These are phyloP conservation scores for Neofusicoccum kwambonambiense DNA, from an alignment of 2,329 filamentous ascomycete species.

Conservation along the genomic window DNA sequence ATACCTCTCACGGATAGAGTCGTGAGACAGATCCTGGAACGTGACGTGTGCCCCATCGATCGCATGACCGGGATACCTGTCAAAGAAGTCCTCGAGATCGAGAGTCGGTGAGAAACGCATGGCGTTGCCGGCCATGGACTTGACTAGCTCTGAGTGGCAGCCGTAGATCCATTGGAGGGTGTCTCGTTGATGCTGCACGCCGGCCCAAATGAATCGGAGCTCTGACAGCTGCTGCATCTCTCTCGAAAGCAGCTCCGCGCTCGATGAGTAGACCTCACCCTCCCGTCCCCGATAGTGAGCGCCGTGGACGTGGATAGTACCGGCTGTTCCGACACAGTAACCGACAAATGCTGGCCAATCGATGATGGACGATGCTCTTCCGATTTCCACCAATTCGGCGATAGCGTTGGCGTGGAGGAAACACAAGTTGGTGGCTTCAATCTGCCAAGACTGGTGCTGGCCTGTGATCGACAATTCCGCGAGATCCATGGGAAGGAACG, in stretches of 20 bases:
- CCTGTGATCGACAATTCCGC: conserved; percentile 75
- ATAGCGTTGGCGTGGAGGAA: conserved; percentile 86
- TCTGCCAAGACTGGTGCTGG: conserved; percentile 90
- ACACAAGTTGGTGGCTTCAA: conserved; percentile 84
- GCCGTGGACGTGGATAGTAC: conserved; percentile 84
- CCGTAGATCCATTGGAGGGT: conserved; percentile 74
- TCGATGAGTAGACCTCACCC: conserved; percentile 63
- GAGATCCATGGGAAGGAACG: conserved; percentile 81
- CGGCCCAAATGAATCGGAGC: conserved; percentile 72
- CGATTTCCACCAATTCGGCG: conserved; percentile 72
- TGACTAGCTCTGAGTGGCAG: conserved; percentile 78
- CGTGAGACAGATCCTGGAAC: conserved; percentile 64
- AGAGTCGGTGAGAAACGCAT: conserved; percentile 77
- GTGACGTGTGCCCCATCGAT: conserved; percentile 76
- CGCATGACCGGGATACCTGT: conserved; percentile 69
- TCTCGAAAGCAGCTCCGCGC: conserved; percentile 68
- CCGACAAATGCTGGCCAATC: conserved; percentile 87
- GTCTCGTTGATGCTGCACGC: conserved; percentile 76
- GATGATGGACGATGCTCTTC: conserved; percentile 69
- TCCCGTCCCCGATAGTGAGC: conserved; percentile 70
- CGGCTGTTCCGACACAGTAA: conserved; percentile 82
- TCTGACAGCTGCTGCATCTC: conserved; percentile 80
- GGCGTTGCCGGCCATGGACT: conserved; percentile 64
- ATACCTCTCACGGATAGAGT: conserved; percentile 59
- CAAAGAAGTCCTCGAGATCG: conserved; percentile 84